A percentile compares a stretch with the other conserved stretches of the same genome.
phyloP scores from a whole-genome alignment of 257 asterid species.

The Nicotiana knightiana region DNA sequence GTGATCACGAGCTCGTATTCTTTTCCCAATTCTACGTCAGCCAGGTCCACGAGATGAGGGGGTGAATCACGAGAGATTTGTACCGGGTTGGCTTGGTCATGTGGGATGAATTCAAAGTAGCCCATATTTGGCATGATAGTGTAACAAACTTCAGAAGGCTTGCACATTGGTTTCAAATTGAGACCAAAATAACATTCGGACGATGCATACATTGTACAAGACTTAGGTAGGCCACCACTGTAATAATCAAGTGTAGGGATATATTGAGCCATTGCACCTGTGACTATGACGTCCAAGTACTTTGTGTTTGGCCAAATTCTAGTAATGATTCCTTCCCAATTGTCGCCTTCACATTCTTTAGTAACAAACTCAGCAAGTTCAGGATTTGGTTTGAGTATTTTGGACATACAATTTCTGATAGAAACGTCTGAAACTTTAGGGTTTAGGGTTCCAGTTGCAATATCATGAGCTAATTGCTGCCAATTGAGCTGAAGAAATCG shows the following conservation, averaged over 20 bases:
- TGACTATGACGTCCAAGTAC: constrained; percentile 74
- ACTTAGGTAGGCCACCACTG: constrained; percentile 63
- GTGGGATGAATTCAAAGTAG: constrained; percentile 74
- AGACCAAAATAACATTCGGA: constrained; percentile 85
- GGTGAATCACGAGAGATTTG: constrained; percentile 29
- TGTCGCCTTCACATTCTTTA: constrained; percentile 54
- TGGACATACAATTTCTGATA: constrained; percentile 24
- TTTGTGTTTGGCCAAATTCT: constrained; percentile 80
- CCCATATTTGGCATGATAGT: constrained; percentile 94
- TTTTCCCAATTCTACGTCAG: constrained; percentile 54
- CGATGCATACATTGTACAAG: constrained; percentile 84
- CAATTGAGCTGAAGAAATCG: constrained; percentile 65
- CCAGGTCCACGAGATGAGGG: constrained; percentile 50
- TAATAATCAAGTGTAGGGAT: constrained; percentile 68
- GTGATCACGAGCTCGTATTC: constrained; percentile 78
- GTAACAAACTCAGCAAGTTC: constrained; percentile 41
- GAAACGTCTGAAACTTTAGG: constrained; percentile 37
- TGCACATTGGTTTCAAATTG: constrained; percentile 55
- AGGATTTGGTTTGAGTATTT: constrained; percentile 38
- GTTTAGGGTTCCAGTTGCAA: constrained; percentile 47
- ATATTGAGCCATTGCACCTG: constrained; percentile 94
- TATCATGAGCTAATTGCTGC: constrained; percentile 51
- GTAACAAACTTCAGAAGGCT: constrained; percentile 58
- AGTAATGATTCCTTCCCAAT: constrained; percentile 60
- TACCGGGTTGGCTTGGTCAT: constrained; percentile 28